Evolutionary conservation across 805 yeast species (phyloP), one percentile per base, ranked within the genome.

Genomic region (Metschnikowia colocasiae): DNA sequence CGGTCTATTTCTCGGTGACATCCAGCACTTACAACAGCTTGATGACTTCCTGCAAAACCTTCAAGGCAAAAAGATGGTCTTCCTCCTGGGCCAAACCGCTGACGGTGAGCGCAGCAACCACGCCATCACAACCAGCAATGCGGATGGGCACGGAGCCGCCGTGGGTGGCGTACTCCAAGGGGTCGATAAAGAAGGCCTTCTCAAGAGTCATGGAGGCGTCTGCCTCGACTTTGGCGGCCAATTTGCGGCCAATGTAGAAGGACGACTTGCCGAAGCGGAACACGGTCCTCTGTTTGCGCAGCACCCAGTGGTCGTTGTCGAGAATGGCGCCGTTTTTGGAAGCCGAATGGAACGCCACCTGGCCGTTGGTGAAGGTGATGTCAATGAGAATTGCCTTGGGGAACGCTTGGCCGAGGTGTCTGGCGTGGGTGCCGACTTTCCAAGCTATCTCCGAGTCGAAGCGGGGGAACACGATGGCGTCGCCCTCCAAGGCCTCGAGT

Each of bases 81-180:
- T 79, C 73, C 27, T 72, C 71, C 52, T 79, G 82, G 16, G 74
- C 71, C 59, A 80, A 68, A 0, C 85, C 85, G 59, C 82, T 77
- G 36, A 79, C 66, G 3, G 83, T 77, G 37, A 80, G 62, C 1
- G 78, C 71, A 7, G 77, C 85, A 18, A 76, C 59, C 12, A 75
- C 64, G 13, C 59, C 56, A 41, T 64, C 73, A 36, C 63, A 59
- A 23, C 64, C 63, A 19, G 59, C 58, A 16, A 75, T 53, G 48
- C 68, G 68, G 27, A 80, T 62, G 9, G 83, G 83, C 42, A 80
- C 71, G 29, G 77, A 73, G 45, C 85, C 85, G 20, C 85, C 85
- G 53, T 78, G 81, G 26, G 69, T 61, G 8, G 81, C 80, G 54
- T 69, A 79, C 10, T 74, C 78, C 16, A 54, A 54, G 8, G 73